Percentiles rank a stretch among this genome's conserved stretches.
phyloP scores from a whole-genome alignment of 352 stramenopile genomes.

The Phytophthora fragariaefolia region DNA sequence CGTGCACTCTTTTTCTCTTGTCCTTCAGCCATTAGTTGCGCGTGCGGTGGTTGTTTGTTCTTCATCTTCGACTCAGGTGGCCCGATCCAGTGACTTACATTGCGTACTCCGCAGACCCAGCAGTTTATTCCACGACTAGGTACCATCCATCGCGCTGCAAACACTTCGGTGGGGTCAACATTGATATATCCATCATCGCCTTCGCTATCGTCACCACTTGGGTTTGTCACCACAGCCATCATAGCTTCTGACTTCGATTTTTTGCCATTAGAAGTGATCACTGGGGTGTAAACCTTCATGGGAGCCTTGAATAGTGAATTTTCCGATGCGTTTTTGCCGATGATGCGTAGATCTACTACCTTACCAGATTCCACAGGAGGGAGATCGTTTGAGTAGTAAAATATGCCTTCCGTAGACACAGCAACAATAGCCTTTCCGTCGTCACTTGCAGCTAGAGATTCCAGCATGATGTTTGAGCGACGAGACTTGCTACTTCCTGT shows the following conservation, averaged over 20 bases:
- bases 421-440: slow-evolving; percentile 65
- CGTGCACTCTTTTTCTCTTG: slow-evolving; percentile 26
- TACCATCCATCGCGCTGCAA: slow-evolving; percentile 78
- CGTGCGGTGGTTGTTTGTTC: slow-evolving; percentile 10
- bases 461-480: slow-evolving; percentile 71
- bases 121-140: slow-evolving; percentile 58
- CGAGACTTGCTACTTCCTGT: slow-evolving; percentile 67
- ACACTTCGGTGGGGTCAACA: slow-evolving; percentile 69
- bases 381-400: slow-evolving; percentile 74
- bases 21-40: slow-evolving; percentile 18
- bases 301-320: slow-evolving; percentile 71
- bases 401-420: slow-evolving; percentile 72
- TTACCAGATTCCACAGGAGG: slow-evolving; percentile 34
- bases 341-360: slow-evolving; percentile 50
- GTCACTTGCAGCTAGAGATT: slow-evolving; percentile 72
- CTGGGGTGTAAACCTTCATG: slow-evolving; percentile 77
- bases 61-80: slow-evolving; percentile 48
- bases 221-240: slow-evolving; percentile 79
- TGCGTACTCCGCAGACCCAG: slow-evolving; percentile 83
- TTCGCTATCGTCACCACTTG: slow-evolving; percentile 64
- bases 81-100: slow-evolving; percentile 67
- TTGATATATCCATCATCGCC: slow-evolving; percentile 69
- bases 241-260: slow-evolving; percentile 47
- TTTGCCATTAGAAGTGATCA: slow-evolving; percentile 16
- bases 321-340: slow-evolving; percentile 70